phyloP scores from a whole-genome alignment of 345 rosid species.

The Eucalyptus caleyi region DNA sequence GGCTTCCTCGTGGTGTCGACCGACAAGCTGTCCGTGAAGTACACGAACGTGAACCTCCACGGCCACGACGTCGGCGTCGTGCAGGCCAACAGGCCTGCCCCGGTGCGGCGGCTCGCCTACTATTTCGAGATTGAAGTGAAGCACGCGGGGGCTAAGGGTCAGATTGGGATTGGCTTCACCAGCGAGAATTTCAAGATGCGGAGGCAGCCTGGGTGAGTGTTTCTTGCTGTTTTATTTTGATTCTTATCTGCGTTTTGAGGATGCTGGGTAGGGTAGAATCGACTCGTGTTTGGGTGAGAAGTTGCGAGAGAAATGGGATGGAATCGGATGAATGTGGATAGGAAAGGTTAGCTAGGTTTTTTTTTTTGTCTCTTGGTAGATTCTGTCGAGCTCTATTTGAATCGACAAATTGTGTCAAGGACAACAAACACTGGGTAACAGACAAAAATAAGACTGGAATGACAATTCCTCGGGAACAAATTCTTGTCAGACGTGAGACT shows the following conservation, averaged over 20 bases:
- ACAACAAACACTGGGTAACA: not conserved
- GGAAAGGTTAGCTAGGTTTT: not conserved
- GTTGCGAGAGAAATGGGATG: not conserved
- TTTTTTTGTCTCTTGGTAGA: not conserved
- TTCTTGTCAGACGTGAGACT: not conserved
- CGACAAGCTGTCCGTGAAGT: slow-evolving; percentile 75
- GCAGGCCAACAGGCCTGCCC: slow-evolving; percentile 80
- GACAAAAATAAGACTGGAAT: not conserved
- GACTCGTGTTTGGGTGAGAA: not conserved
- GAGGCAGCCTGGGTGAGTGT: slow-evolving; percentile 73
- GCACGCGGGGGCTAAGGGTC: slow-evolving; percentile 67
- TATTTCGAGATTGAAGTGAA: slow-evolving; percentile 88
- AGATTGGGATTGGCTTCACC: slow-evolving; percentile 83
- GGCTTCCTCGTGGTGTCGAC: slow-evolving; percentile 73
- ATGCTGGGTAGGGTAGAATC: not conserved
- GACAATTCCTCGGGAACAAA: not conserved
- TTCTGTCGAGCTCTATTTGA: not conserved
- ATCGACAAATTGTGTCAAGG: not conserved
- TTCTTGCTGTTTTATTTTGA: not conserved
- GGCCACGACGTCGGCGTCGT: slow-evolving; percentile 86
- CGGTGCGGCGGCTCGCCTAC: slow-evolving; percentile 57
- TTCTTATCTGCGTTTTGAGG: not conserved
- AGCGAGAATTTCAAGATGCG: slow-evolving; percentile 70
- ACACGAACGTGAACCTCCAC: slow-evolving; percentile 45
- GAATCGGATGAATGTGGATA: not conserved